These are phyloP conservation scores for Cryphonectria naterciae DNA, from an alignment of 2,329 filamentous ascomycete genomes.

Conservation along the genomic window DNA sequence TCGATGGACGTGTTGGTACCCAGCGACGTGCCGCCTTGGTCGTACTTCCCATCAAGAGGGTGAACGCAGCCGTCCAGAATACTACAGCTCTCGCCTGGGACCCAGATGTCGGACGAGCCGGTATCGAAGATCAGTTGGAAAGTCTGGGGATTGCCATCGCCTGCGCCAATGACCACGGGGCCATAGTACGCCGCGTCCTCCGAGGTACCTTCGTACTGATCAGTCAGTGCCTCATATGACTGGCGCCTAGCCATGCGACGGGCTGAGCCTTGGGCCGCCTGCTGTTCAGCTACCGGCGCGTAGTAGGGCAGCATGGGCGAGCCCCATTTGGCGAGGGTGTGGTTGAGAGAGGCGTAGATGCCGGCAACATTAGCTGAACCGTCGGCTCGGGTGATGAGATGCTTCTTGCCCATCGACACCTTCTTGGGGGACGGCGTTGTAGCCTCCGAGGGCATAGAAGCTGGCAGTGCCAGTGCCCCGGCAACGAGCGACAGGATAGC, in stretches of 20 bases:
- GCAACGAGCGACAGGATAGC: slow-evolving; percentile 16
- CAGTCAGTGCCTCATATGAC: slow-evolving; percentile 10
- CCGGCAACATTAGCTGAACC: slow-evolving; percentile 14
- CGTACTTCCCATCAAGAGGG: slow-evolving; percentile 13
- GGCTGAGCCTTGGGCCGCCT: slow-evolving; percentile 9
- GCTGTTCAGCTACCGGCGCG: slow-evolving; percentile 17
- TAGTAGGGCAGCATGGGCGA: slow-evolving; percentile 16
- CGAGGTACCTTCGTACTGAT: slow-evolving; percentile 18
- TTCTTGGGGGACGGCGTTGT: background rate
- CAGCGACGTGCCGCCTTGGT: slow-evolving; percentile 12
- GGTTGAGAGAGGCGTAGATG: slow-evolving; percentile 16
- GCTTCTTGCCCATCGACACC: slow-evolving; percentile 18
- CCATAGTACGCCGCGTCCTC: slow-evolving; percentile 21
- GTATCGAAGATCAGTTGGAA: slow-evolving; percentile 22
- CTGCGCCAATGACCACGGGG: slow-evolving; percentile 11
- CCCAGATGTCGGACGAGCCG: slow-evolving; percentile 18
- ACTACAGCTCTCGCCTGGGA: slow-evolving; percentile 12
- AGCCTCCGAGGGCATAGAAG: background rate
- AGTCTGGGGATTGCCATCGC: slow-evolving; percentile 17
- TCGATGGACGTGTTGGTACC: slow-evolving; percentile 16
- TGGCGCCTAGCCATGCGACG: slow-evolving; percentile 18
- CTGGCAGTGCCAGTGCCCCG: slow-evolving; percentile 20
- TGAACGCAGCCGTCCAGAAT: slow-evolving; percentile 8
- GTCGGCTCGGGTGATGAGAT: slow-evolving; percentile 12
- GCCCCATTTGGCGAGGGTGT: slow-evolving; percentile 16